Conservation (phyloP, 2,329 filamentous ascomycete genomes). For the Volutella citrinella region DNA sequence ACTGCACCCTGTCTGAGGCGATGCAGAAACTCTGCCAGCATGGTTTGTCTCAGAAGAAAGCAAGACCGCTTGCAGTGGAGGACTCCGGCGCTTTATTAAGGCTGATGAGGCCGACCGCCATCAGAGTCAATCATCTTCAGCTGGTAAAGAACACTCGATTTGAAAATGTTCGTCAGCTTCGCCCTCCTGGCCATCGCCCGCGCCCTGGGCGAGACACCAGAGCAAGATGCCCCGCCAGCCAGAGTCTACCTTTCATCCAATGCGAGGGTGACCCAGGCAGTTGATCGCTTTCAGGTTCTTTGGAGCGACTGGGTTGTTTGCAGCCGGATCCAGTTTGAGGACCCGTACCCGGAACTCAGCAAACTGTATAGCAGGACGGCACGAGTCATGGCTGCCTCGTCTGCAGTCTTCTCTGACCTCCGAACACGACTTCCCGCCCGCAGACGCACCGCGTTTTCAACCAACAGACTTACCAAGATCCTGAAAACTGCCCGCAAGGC, state of each 20-base stretch:
- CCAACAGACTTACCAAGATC: constrained; percentile 7
- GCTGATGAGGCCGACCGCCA: no score
- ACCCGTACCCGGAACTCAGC: constrained; percentile 9
- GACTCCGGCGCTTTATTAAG: no score
- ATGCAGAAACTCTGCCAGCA: no score
- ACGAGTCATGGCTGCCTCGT: constrained; percentile 11
- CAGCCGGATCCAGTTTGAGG: constrained; percentile 4
- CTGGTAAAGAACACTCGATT: no score
- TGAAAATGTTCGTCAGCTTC: constrained; percentile 13
- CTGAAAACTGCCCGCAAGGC: constrained; percentile 12
- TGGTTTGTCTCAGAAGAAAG: no score
- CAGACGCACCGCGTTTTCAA: constrained; percentile 7
- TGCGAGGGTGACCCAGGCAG: constrained; percentile 6
- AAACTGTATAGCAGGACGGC: constrained; percentile 8
- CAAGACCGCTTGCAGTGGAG: no score
- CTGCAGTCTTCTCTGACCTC: constrained; percentile 13
- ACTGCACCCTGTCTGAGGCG: no score
- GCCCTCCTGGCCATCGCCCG: constrained; percentile 11
- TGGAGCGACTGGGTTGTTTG: constrained; percentile 9
- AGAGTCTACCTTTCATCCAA: constrained; percentile 6
- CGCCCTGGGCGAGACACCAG: constrained; percentile 14
- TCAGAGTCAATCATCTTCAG: no score
- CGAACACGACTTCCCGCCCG: constrained; percentile 10
- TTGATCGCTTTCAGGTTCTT: constrained; percentile 12
- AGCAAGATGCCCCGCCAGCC: constrained; percentile 9